A percentile compares a stretch with the other conserved stretches of the same genome.
phyloP scores from a whole-genome alignment of 2,329 filamentous ascomycete species.

The Diplocarpon rosae region DNA sequence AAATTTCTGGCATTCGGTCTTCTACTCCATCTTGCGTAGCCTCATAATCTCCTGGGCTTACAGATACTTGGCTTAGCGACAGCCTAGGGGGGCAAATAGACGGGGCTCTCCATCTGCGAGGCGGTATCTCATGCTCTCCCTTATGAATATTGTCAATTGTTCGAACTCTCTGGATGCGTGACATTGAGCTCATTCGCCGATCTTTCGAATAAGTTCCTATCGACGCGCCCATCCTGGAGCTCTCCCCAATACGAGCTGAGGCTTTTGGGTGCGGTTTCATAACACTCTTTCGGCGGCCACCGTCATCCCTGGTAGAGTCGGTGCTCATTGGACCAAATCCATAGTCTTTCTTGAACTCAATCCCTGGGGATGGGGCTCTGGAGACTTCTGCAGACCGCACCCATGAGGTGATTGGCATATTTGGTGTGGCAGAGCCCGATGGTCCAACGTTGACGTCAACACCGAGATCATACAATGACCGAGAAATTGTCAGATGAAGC shows the following conservation, averaged over 20 bases:
- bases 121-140: constrained; percentile 5
- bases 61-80: constrained; percentile 6
- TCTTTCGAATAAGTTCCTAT: constrained; percentile 12
- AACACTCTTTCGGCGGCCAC: constrained; percentile 8
- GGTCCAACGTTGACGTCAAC: constrained; percentile 15
- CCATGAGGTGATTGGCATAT: constrained; percentile 1
- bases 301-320: not conserved
- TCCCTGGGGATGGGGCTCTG: not conserved
- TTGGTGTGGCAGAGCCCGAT: constrained; percentile 1
- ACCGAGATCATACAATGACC: constrained; percentile 16
- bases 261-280: constrained; percentile 15
- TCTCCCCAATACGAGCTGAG: constrained; percentile 9
- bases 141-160: constrained; percentile 17
- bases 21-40: not conserved
- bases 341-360: not conserved
- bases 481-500: not conserved
- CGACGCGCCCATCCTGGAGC: constrained; percentile 11
- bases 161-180: constrained; percentile 7
- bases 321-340: not conserved
- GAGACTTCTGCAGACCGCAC: not conserved
- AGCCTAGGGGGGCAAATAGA: constrained; percentile 13
- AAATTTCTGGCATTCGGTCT: constrained; percentile 1
- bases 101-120: constrained; percentile 11
- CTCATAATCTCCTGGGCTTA: constrained; percentile 2
- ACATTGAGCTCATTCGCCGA: constrained; percentile 11